Percentiles rank a stretch among this genome's conserved stretches.
Conservation (phyloP, 768 basidiomycete species). For the Hypholoma sublateritium region DNA sequence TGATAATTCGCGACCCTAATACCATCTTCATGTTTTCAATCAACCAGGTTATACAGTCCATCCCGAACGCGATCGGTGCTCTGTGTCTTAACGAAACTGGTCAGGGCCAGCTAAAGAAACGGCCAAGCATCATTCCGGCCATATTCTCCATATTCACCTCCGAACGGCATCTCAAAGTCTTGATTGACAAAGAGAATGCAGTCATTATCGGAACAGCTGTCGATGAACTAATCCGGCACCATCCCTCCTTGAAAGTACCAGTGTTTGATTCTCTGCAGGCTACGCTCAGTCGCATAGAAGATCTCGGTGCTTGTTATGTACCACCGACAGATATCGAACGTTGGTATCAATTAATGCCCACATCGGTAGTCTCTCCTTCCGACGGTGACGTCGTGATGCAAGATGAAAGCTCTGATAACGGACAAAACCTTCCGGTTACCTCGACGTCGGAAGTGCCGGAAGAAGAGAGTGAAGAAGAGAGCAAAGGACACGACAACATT, state of each 20-base stretch:
- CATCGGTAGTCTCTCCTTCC: slow-evolving; percentile 11
- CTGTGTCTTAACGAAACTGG: slow-evolving; percentile 93
- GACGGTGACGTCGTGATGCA: slow-evolving; percentile 51
- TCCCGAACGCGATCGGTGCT: slow-evolving; percentile 95
- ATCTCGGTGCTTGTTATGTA: slow-evolving; percentile 60
- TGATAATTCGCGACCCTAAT: not conserved
- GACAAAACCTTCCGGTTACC: slow-evolving; percentile 16
- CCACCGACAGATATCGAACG: slow-evolving; percentile 58
- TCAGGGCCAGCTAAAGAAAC: slow-evolving; percentile 73
- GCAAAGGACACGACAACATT: slow-evolving; percentile 69
- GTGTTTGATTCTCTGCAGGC: slow-evolving; percentile 78
- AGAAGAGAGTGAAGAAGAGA: slow-evolving; percentile 20
- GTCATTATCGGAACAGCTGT: slow-evolving; percentile 85
- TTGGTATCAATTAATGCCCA: slow-evolving; percentile 62
- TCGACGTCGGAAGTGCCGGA: slow-evolving; percentile 14
- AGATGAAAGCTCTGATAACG: slow-evolving; percentile 26
- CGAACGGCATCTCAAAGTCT: slow-evolving; percentile 75
- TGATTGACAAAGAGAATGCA: slow-evolving; percentile 92
- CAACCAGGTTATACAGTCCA: slow-evolving; percentile 80
- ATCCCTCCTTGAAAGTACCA: slow-evolving; percentile 79
- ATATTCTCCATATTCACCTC: slow-evolving; percentile 88
- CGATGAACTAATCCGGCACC: slow-evolving; percentile 96
- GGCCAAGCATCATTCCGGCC: slow-evolving; percentile 80
- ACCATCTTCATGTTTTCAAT: not conserved
- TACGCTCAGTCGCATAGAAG: slow-evolving; percentile 72